phyloP scores from a whole-genome alignment of 1,284 basidiomycete species.

The Sporisorium iseilematis-ciliati region DNA sequence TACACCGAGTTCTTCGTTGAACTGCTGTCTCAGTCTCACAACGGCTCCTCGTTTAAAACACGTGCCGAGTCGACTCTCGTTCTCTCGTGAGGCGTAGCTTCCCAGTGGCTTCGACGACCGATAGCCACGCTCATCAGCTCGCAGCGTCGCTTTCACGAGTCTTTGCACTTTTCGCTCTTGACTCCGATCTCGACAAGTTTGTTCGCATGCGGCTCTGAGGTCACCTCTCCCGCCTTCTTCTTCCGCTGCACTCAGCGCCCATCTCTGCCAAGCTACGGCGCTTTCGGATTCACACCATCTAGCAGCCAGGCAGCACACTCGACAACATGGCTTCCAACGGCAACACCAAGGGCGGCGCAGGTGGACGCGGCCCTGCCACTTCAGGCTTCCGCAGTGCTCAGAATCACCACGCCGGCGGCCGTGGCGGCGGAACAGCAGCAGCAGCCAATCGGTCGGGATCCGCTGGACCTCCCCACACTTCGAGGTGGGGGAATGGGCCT shows the following conservation, averaged over 20 bases:
- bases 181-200: background rate
- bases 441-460: conserved; percentile 28
- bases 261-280: background rate
- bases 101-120: background rate
- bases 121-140: background rate
- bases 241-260: background rate
- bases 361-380: conserved; percentile 25
- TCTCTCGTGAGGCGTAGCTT: no score
- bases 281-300: background rate
- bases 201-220: conserved; percentile 1
- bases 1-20: conserved; percentile 22
- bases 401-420: conserved; percentile 22
- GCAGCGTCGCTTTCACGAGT: background rate
- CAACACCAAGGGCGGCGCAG: conserved; percentile 25
- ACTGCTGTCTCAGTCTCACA: conserved; percentile 3
- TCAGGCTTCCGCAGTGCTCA: conserved; percentile 29
- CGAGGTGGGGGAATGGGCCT: conserved; percentile 41
- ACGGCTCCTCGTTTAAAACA: background rate
- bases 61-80: background rate
- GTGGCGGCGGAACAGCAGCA: conserved; percentile 30
- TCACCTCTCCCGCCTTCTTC: background rate
- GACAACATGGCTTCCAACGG: conserved; percentile 45
- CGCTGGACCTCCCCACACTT: conserved; percentile 30
- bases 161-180: background rate
- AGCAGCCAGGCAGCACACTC: background rate